Conservation (phyloP, 805 yeast genomes). For the Vanderwaltozyma yarrowii region DNA sequence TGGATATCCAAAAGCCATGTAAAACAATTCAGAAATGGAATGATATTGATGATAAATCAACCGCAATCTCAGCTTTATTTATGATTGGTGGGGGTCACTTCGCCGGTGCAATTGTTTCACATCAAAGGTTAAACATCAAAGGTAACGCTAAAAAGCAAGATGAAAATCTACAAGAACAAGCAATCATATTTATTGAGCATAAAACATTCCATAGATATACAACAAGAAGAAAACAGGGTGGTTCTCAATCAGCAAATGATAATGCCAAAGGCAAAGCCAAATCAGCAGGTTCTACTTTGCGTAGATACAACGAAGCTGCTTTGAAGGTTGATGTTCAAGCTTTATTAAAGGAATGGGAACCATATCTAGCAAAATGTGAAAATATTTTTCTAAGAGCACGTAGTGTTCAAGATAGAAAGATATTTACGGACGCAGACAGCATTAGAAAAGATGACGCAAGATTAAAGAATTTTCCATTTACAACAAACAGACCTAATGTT, state of each 20-base stretch:
- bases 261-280: slow-evolving; percentile 91
- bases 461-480: slow-evolving; percentile 69
- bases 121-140: slow-evolving; percentile 43
- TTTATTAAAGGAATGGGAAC: slow-evolving; percentile 55
- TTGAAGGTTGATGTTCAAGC: slow-evolving; percentile 68
- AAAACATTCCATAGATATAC: slow-evolving; percentile 93
- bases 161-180: slow-evolving; percentile 45
- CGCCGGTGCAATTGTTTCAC: slow-evolving; percentile 88
- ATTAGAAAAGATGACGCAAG: slow-evolving; percentile 46
- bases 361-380: slow-evolving; percentile 48
- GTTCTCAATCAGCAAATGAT: slow-evolving; percentile 88
- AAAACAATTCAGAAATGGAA: slow-evolving; percentile 36
- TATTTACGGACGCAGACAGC: slow-evolving; percentile 52
- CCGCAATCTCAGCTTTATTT: slow-evolving; percentile 58
- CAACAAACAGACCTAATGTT: slow-evolving; percentile 80
- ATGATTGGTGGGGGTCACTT: slow-evolving; percentile 98
- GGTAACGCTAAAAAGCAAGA: slow-evolving; percentile 44
- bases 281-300: slow-evolving; percentile 85
- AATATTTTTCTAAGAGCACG: slow-evolving; percentile 72
- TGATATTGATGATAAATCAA: slow-evolving; percentile 11
- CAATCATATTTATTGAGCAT: slow-evolving; percentile 56
- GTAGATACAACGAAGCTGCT: slow-evolving; percentile 85
- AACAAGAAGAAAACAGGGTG: slow-evolving; percentile 95
- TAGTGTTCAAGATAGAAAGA: slow-evolving; percentile 55
- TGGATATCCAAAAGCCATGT: slow-evolving; percentile 40